Evolutionary conservation across 1,284 basidiomycete genomes (phyloP).

Genomic region (Ustilago hordei): DNA sequence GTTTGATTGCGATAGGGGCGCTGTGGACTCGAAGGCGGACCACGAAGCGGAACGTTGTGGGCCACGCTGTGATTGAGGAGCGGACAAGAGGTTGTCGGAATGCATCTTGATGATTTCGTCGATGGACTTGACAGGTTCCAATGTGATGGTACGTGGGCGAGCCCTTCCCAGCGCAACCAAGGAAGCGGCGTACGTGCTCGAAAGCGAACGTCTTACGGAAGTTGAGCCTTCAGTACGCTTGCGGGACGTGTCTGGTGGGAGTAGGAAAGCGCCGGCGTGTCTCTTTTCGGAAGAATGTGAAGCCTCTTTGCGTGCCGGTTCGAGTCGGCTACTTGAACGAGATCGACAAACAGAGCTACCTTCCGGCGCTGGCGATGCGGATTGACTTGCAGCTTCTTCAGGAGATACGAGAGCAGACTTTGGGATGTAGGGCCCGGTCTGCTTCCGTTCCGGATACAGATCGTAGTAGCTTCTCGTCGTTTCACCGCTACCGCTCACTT

Average conservation of each 20-base stretch:
- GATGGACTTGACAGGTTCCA: constrained; percentile 44
- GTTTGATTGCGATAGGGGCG: background rate
- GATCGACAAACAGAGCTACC: constrained; percentile 4
- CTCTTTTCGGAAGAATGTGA: background rate
- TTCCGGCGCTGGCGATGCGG: background rate
- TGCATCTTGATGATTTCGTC: constrained; percentile 71
- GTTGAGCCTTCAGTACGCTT: background rate
- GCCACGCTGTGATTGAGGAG: constrained; percentile 48
- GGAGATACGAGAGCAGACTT: constrained; percentile 27
- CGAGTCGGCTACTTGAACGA: constrained; percentile 20
- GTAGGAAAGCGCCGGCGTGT: background rate
- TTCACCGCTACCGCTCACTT: background rate
- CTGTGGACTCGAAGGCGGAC: constrained; percentile 47
- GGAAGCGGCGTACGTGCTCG: constrained; percentile 39
- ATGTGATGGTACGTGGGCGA: constrained; percentile 4
- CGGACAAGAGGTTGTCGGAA: constrained; percentile 55
- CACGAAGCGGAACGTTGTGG: constrained; percentile 49
- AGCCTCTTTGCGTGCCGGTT: background rate
- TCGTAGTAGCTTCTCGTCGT: constrained; percentile 53
- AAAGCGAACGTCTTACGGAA: background rate
- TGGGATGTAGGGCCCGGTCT: constrained; percentile 53
- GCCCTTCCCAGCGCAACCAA: constrained; percentile 27
- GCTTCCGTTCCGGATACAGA: constrained; percentile 54
- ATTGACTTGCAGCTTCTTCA: background rate
- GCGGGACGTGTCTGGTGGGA: background rate